Conservation (phyloP, 768 basidiomycete genomes). For the Mycena venus region DNA sequence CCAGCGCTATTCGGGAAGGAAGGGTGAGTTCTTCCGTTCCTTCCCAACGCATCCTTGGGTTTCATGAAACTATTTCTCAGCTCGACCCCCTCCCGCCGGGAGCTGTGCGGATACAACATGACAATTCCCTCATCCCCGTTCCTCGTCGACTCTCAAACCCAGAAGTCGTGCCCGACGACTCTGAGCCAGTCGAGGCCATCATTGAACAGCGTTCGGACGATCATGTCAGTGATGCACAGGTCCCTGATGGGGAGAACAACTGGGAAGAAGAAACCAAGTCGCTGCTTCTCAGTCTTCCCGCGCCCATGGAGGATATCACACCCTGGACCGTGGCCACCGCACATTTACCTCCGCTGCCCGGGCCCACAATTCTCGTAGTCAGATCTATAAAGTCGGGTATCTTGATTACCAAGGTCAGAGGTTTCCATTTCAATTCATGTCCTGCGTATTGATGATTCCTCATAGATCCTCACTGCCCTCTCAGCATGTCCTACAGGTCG, state of each 20-base stretch:
- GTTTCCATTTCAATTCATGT: not conserved
- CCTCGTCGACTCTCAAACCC: constrained; percentile 15
- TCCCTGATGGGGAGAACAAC: not conserved
- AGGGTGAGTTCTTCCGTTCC: too few relatives aligned
- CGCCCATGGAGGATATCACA: constrained; percentile 5
- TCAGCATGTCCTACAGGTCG: constrained; percentile 39
- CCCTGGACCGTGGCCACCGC: constrained; percentile 10
- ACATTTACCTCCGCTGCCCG: not conserved
- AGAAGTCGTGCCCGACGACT: not conserved
- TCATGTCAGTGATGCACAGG: not conserved
- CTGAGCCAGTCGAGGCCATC: not conserved
- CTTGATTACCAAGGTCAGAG: constrained; percentile 25
- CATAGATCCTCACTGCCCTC: constrained; percentile 38
- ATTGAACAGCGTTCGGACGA: constrained; percentile 1
- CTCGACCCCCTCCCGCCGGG: constrained; percentile 16
- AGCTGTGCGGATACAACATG: not conserved
- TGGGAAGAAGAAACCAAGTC: constrained; percentile 17
- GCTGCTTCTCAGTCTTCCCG: constrained; percentile 15
- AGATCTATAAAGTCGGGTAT: constrained; percentile 19
- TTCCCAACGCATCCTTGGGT: not conserved
- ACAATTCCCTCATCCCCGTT: constrained; percentile 23
- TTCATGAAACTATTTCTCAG: not conserved
- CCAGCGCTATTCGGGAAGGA: constrained; percentile 76
- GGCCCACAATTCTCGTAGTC: not conserved
- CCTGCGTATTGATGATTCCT: not conserved